A percentile compares a stretch with the other conserved stretches of the same genome.
Evolutionary conservation across 2,329 filamentous ascomycete species (phyloP).

Genomic region (Aspergillus pseudoviridinutans): DNA sequence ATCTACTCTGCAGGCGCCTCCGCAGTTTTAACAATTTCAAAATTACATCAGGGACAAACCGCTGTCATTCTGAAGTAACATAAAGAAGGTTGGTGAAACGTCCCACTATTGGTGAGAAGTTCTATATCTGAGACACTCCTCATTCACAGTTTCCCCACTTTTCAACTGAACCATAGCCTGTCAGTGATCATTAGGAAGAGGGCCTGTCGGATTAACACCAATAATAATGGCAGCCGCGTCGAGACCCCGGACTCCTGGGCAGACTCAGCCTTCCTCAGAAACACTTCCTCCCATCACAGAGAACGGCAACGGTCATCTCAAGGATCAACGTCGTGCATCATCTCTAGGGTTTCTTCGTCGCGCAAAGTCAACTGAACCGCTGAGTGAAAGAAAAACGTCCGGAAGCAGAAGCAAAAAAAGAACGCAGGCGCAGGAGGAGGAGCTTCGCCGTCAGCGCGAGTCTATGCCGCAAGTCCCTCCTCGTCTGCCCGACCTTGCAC

Average conservation of each 20-base stretch:
- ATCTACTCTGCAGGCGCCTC: background rate
- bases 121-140: slow-evolving; percentile 20
- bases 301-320: slow-evolving; percentile 25
- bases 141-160: slow-evolving; percentile 18
- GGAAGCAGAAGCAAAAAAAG: slow-evolving; percentile 35
- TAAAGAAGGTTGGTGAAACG: slow-evolving; percentile 6
- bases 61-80: background rate
- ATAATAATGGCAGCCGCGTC: slow-evolving; percentile 30
- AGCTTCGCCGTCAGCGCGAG: slow-evolving; percentile 53
- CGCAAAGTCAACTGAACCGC: slow-evolving; percentile 61
- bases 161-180: slow-evolving; percentile 17
- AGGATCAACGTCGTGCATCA: slow-evolving; percentile 40
- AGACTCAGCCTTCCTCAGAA: slow-evolving; percentile 29
- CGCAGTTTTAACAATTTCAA: background rate
- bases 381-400: slow-evolving; percentile 51
- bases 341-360: slow-evolving; percentile 61
- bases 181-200: slow-evolving; percentile 14
- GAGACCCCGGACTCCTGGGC: slow-evolving; percentile 35
- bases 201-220: slow-evolving; percentile 13
- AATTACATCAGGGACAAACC: background rate
- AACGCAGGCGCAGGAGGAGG: slow-evolving; percentile 45
- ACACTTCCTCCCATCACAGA: slow-evolving; percentile 34
- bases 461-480: slow-evolving; percentile 58
- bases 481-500: slow-evolving; percentile 47
- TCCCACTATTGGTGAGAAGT: slow-evolving; percentile 5